Evolutionary conservation across 805 yeast genomes (phyloP).

Genomic region (Saturnispora ahearnii): DNA sequence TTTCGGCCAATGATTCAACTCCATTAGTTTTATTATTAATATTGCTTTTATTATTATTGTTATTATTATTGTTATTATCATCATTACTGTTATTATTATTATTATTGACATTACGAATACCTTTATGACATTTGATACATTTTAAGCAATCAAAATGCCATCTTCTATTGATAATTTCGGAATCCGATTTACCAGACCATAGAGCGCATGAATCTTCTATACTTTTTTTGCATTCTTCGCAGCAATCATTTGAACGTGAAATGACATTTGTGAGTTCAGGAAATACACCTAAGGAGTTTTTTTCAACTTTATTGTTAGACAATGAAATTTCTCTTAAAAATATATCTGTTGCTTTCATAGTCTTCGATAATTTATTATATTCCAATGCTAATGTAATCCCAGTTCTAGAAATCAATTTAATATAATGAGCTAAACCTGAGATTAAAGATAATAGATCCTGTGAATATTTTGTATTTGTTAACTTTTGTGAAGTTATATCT

Average conservation of each 20-base stretch:
- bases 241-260: slow-evolving; percentile 62
- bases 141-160: slow-evolving; percentile 78
- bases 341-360: slow-evolving; percentile 52
- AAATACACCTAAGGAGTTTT: not conserved
- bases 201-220: slow-evolving; percentile 78
- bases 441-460: slow-evolving; percentile 71
- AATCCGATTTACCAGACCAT: slow-evolving; percentile 23
- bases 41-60: not conserved
- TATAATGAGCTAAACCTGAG: slow-evolving; percentile 86
- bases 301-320: not conserved
- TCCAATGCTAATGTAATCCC: slow-evolving; percentile 74
- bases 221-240: slow-evolving; percentile 60
- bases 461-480: slow-evolving; percentile 35
- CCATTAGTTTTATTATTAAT: slow-evolving; percentile 1
- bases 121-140: slow-evolving; percentile 51
- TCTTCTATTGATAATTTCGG: slow-evolving; percentile 35
- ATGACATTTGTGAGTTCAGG: slow-evolving; percentile 29
- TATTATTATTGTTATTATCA: not conserved
- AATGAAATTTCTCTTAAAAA: slow-evolving; percentile 48
- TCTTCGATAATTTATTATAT: slow-evolving; percentile 46
- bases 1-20: slow-evolving; percentile 27
- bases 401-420: slow-evolving; percentile 73
- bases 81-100: not conserved
- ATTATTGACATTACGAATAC: not conserved
- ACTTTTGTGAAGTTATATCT: slow-evolving; percentile 36